Percentiles rank a stretch among this genome's conserved stretches.
Conservation (phyloP, 2,329 filamentous ascomycete genomes). For the Colletotrichum simmondsii region DNA sequence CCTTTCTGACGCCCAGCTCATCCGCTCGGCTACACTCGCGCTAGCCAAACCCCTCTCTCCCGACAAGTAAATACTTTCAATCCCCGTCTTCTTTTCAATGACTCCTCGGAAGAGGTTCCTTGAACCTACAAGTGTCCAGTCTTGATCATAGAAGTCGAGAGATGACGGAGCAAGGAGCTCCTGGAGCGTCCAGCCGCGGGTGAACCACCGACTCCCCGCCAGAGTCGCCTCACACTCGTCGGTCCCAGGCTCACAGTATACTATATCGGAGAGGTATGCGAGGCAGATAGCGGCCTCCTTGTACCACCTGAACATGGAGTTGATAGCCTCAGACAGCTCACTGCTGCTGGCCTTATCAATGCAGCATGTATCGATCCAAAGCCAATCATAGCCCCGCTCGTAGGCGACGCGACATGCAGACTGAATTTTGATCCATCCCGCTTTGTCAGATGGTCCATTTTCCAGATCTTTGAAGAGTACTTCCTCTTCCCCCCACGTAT, state of each 20-base stretch:
- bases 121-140: not conserved
- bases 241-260: not conserved
- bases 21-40: conserved; percentile 38
- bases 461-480: conserved; percentile 39
- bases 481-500: conserved; percentile 41
- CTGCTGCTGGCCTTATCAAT: conserved; percentile 46
- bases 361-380: conserved; percentile 51
- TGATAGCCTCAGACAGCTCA: conserved; percentile 45
- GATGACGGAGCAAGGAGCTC: not conserved
- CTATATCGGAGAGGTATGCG: conserved; percentile 44
- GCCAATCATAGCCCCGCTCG: conserved; percentile 40
- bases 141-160: not conserved
- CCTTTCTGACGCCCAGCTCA: conserved; percentile 41
- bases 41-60: conserved; percentile 11
- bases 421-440: conserved; percentile 38
- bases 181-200: conserved; percentile 13
- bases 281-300: conserved; percentile 45
- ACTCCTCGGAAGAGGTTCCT: not conserved
- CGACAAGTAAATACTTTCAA: not conserved
- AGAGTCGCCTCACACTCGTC: not conserved
- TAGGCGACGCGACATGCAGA: conserved; percentile 31
- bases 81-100: not conserved
- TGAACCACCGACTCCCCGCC: conserved; percentile 4
- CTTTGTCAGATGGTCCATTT: not conserved
- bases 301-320: conserved; percentile 45